Evolutionary conservation across 1,284 basidiomycete genomes (phyloP), one percentile per base, ranked within the genome.

Genomic region (Singerocomus inundabilis): DNA sequence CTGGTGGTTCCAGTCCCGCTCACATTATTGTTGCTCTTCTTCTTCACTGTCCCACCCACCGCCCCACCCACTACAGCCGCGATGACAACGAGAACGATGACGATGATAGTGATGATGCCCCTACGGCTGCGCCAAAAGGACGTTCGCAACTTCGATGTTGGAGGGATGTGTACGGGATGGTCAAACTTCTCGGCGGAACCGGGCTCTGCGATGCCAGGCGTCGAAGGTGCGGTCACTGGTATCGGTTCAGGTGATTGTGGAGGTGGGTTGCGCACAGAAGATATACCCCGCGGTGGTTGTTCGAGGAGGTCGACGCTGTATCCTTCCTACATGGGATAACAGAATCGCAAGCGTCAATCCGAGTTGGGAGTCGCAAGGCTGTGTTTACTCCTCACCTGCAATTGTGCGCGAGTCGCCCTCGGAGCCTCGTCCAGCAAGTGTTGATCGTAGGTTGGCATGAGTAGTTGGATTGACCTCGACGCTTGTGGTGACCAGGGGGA

Each of bases 11-110:
- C 44, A 6, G 52, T 33, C 5, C 36, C 13, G 9, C 0, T 18
- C 7, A 18, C 24, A 6, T 1, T 31, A n/a, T 35, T 45, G 25
- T 15, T 52, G 46, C 52, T 61, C 31, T 58, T 66, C 54, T 72
- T 67, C 21, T 63, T 62, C 10, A 57, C 62, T 7, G 77, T 74
- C 10, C 76, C 81, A 16, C 81, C 84, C 1, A 85, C 83, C 0
- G 75, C 81, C 3, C 81, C 84, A 2, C 82, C 83, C 7, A 86
- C 74, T 13, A 79, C 71, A 1, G 75, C 83, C 1, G 70, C 81
- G 41, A 85, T 56, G 52, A 82, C 58, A 36, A 76, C 54, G 45
- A 80, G 42, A 3, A 61, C 60, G 3, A 72, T 54, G 33, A 77
- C 33, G 40, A 67, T 52, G 12, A 77, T 54, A 32, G 67, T 58